Percentiles rank a stretch among this genome's conserved stretches.
Conservation (phyloP, 768 basidiomycete species). For the Suillus variegatus region DNA sequence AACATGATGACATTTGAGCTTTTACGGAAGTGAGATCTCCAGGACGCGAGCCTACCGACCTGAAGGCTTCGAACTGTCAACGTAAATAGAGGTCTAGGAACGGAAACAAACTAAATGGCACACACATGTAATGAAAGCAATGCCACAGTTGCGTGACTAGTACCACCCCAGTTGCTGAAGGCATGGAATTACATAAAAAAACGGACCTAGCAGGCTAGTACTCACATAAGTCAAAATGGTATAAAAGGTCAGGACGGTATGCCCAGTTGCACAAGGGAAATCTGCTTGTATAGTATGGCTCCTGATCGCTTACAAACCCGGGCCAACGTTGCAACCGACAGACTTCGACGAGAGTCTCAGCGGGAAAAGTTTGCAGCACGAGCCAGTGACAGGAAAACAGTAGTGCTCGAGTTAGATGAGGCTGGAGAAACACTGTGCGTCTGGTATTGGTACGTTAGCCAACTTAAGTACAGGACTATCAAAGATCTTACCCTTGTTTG, state of each 20-base stretch:
- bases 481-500: not conserved
- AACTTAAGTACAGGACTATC: not conserved
- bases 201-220: not conserved
- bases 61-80: not conserved
- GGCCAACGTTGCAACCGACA: not conserved
- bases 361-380: not conserved
- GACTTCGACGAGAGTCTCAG: not conserved
- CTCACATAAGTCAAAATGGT: not conserved
- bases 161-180: not conserved
- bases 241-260: not conserved
- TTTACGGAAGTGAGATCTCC: too few relatives aligned
- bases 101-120: not conserved
- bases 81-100: not conserved
- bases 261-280: not conserved
- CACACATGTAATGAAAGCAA: not conserved
- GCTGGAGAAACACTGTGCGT: not conserved
- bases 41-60: not conserved
- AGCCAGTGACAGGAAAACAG: not conserved
- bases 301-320: not conserved
- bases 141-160: too few relatives aligned
- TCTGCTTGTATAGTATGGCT: not conserved
- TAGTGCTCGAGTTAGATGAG: not conserved
- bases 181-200: not conserved
- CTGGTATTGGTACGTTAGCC: not conserved
- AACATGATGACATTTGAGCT: too few relatives aligned